A percentile compares a stretch with the other conserved stretches of the same genome.
Evolutionary conservation across 1,284 basidiomycete species (phyloP).

Genomic region (Neotropicomus parvogracilis): DNA sequence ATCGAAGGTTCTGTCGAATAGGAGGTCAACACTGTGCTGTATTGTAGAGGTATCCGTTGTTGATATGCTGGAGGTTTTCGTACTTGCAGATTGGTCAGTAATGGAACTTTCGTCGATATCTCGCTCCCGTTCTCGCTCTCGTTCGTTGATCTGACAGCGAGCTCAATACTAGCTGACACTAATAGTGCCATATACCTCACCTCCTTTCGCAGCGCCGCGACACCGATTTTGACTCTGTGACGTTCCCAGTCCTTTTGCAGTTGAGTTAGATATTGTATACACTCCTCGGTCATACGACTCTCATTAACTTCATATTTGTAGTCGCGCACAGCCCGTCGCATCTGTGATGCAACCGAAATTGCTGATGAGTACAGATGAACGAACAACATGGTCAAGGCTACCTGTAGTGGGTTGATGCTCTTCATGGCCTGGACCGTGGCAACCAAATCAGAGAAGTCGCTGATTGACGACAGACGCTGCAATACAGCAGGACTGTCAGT

Average conservation of each 20-base stretch:
- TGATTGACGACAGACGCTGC: slow-evolving; percentile 83
- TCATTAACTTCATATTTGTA: slow-evolving; percentile 96
- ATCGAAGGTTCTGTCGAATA: slow-evolving; percentile 69
- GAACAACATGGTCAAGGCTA: slow-evolving; percentile 25
- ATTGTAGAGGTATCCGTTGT: slow-evolving; percentile 37
- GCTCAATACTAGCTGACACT: slow-evolving; percentile 1
- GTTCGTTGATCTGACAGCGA: slow-evolving; percentile 54
- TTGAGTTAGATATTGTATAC: slow-evolving; percentile 88
- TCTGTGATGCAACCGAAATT: slow-evolving; percentile 41
- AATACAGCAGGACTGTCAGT: slow-evolving; percentile 12
- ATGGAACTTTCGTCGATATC: slow-evolving; percentile 41
- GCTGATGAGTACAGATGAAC: slow-evolving; percentile 2
- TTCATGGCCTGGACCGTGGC: slow-evolving; percentile 87
- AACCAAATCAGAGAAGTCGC: slow-evolving; percentile 84
- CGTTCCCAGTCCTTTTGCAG: slow-evolving; percentile 96
- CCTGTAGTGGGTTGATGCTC: slow-evolving; percentile 88
- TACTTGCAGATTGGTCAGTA: slow-evolving; percentile 24
- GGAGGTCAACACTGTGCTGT: slow-evolving; percentile 65
- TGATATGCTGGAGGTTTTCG: slow-evolving; percentile 33
- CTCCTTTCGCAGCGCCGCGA: slow-evolving; percentile 77
- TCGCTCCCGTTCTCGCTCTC: slow-evolving; percentile 37
- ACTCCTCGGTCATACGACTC: slow-evolving; percentile 90
- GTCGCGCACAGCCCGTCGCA: slow-evolving; percentile 89
- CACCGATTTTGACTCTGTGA: slow-evolving; percentile 77
- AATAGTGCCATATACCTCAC: slow-evolving; percentile 33